Base-by-base conservation (phyloP, 371 early-diverging fungal genomes). In the Amoeboaphelidium occidentale region DNA sequence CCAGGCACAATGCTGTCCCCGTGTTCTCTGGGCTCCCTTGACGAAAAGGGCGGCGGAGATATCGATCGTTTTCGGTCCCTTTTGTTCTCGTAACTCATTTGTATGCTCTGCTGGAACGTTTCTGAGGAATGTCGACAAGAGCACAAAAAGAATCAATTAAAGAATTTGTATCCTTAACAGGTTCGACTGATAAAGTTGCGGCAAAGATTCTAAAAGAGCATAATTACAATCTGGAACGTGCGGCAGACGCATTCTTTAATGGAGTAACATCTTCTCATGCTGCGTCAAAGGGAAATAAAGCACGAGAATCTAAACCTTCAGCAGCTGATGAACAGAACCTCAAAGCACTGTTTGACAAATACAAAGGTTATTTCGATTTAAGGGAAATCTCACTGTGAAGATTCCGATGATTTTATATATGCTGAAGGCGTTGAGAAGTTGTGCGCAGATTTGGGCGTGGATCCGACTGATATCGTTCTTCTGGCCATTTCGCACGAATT, bases 381-480 rank as follows among this genome's bases (percentile, higher is more conserved):
- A 6, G 28, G 26, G 24, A 2, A 23, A 43, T 3, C 43, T 3
- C 39, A 42, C 21, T 43, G 27, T 24, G 20, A 55, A 78, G 78
- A 78, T 50, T 50, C 64, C 43, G 76, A 78, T 20, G 72, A 76
- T 56, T 53, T 63, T 12, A 82, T 87, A 43, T 55, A 66, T 32
- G 66, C 79, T 13, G 83, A 84, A 26, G 85, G 84, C 17, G 76
- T 73, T n/a, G 76, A 75, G 59, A 58, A 61, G 39, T 64, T 74
- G 26, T 81, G 76, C 50, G 55, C 63, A 21, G 83, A 78, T 57
- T 63, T 87, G 45, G 72, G 63, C 24, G 75, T 87, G 32, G 81
- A 77, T 47, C 84, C 84, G 1, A 71, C 73, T 17, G 78, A 81
- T 51, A 66, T 76, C 26, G 79, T 79, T 27, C 75, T 78, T 55